These are phyloP conservation scores for Astrocystis sublimbata DNA, from an alignment of 495 filamentous ascomycete species.

Conservation along the genomic window DNA sequence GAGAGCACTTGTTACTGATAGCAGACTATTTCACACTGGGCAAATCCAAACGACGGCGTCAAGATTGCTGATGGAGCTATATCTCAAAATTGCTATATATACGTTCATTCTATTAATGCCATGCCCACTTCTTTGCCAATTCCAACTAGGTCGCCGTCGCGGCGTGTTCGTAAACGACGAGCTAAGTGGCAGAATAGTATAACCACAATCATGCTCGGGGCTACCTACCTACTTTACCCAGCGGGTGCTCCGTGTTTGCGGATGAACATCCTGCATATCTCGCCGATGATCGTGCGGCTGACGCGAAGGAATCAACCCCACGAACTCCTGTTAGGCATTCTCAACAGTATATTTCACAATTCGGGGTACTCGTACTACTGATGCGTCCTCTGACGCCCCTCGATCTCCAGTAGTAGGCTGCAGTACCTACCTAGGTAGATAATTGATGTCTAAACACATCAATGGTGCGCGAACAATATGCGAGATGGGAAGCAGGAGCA, in stretches of 20 bases:
- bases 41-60: not conserved
- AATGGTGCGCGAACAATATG: too few relatives aligned
- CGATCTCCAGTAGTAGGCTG: too few relatives aligned
- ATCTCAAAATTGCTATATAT: not conserved
- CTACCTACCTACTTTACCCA: not conserved
- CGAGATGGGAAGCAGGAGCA: too few relatives aligned
- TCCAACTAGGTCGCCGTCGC: not conserved
- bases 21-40: too few relatives aligned
- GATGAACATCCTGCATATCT: not conserved
- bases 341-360: not conserved
- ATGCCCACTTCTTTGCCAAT: not conserved
- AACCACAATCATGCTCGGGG: too few relatives aligned
- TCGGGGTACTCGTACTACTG: not conserved
- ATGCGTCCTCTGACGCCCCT: not conserved
- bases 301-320: not conserved
- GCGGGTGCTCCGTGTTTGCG: not conserved
- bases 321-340: not conserved
- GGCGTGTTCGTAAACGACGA: too few relatives aligned
- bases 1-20: not conserved
- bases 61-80: not conserved
- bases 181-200: not conserved
- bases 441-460: too few relatives aligned
- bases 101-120: not conserved
- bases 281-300: not conserved
- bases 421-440: not conserved